These are phyloP conservation scores for Staphylotrichum tortipilum DNA, from an alignment of 495 filamentous ascomycete genomes.

Conservation along the genomic window DNA sequence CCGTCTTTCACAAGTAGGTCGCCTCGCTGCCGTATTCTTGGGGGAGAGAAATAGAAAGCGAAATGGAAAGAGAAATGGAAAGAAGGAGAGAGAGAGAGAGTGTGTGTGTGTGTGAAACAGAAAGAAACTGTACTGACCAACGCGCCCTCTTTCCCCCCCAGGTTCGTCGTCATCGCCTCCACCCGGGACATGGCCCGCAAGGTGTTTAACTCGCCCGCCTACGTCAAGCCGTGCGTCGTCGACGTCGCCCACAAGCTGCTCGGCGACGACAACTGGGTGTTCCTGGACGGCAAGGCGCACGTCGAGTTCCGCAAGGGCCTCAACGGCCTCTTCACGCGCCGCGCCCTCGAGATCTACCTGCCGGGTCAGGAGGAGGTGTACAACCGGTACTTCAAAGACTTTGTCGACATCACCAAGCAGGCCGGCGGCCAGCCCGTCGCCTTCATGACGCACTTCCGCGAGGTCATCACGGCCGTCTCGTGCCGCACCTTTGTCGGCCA, in stretches of 20 bases:
- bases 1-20: constrained; percentile 95
- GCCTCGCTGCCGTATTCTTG: not conserved
- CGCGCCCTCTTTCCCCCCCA: constrained; percentile 33
- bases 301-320: constrained; percentile 96
- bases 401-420: constrained; percentile 64
- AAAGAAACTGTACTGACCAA: not conserved
- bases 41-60: too few species aligned
- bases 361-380: constrained; percentile 90
- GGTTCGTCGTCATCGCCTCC: constrained; percentile 96
- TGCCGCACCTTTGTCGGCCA: constrained; percentile 95
- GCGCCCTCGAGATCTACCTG: constrained; percentile 78
- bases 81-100: too few species aligned
- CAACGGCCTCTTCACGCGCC: constrained; percentile 88
- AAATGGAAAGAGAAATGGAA: too few species aligned
- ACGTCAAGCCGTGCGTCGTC: constrained; percentile 94
- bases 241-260: constrained; percentile 93
- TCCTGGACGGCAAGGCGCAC: constrained; percentile 89
- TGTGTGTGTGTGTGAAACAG: too few species aligned
- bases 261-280: constrained; percentile 90
- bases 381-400: constrained; percentile 73
- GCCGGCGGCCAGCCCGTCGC: constrained; percentile 62
- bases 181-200: constrained; percentile 94
- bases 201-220: constrained; percentile 88
- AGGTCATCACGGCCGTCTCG: constrained; percentile 90
- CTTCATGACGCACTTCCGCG: constrained; percentile 90